A percentile compares a stretch with the other conserved stretches of the same genome.
Conservation (phyloP, 805 yeast species). For the Yamadazyma phyllophila region DNA sequence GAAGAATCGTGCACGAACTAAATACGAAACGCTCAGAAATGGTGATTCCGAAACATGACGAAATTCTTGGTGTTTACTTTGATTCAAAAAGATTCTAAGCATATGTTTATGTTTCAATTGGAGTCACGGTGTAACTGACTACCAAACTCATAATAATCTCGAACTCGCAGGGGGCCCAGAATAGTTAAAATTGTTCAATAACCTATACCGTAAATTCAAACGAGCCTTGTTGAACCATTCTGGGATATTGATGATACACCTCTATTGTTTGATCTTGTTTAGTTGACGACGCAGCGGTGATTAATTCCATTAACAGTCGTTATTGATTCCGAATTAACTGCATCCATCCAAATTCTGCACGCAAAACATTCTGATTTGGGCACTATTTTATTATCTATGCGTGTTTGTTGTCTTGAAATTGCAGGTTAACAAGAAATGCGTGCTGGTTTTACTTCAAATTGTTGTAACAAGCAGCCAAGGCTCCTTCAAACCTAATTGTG, state of each 20-base stretch:
- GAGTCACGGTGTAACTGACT: neutral
- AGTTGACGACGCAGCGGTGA: neutral
- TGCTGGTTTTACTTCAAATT: constrained; percentile 4
- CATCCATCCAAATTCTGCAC: neutral
- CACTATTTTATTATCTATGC: neutral
- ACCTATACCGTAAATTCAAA: neutral
- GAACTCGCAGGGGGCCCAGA: neutral
- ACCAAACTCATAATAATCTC: neutral
- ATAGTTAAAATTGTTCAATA: neutral
- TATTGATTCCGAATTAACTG: neutral
- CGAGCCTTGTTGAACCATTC: neutral
- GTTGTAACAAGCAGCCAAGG: constrained; percentile 6
- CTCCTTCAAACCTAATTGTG: neutral
- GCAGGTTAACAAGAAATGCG: constrained; percentile 9
- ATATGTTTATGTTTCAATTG: neutral
- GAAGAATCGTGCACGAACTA: neutral
- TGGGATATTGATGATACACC: neutral
- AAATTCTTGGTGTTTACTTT: neutral
- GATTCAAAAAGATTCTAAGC: neutral
- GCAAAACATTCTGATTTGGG: neutral
- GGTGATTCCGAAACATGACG: too few relatives aligned
- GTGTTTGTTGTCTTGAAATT: constrained; percentile 1
- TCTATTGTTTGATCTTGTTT: neutral
- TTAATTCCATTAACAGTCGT: neutral
- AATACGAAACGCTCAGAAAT: too few relatives aligned